Conservation (phyloP, 805 yeast species). For the Saccharomycopsis microspora region DNA sequence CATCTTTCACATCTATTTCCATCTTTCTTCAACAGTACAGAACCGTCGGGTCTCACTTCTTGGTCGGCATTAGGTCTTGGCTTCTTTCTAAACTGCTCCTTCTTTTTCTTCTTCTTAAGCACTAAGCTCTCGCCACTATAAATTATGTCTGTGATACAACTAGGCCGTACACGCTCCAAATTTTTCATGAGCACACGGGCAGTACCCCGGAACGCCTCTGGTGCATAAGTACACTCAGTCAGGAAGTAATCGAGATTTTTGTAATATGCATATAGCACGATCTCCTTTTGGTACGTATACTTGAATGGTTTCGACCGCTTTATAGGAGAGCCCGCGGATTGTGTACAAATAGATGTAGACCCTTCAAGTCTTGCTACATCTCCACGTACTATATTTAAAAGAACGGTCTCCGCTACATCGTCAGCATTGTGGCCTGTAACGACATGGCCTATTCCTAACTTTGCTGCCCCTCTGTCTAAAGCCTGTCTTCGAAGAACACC, state of each 20-base stretch:
- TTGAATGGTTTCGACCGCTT: slow-evolving; percentile 94
- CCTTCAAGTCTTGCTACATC: slow-evolving; percentile 87
- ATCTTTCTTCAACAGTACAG: slow-evolving; percentile 40
- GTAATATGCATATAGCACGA: slow-evolving; percentile 93
- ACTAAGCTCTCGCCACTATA: slow-evolving; percentile 85
- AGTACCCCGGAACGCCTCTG: slow-evolving; percentile 97
- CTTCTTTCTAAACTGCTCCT: slow-evolving; percentile 18
- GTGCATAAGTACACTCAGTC: slow-evolving; percentile 96
- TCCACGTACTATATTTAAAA: slow-evolving; percentile 93
- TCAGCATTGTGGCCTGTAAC: slow-evolving; percentile 99
- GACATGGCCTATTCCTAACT: slow-evolving; percentile 75
- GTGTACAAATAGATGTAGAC: slow-evolving; percentile 78
- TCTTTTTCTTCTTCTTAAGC: slow-evolving; percentile 36
- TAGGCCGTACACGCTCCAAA: slow-evolving; percentile 80
- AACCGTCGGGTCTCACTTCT: slow-evolving; percentile 50
- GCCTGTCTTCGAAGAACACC: slow-evolving; percentile 97
- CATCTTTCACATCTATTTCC: slow-evolving; percentile 79
- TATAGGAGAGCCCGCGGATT: slow-evolving; percentile 71
- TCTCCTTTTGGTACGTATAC: slow-evolving; percentile 93
- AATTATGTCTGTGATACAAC: slow-evolving; percentile 88
- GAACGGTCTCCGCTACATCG: slow-evolving; percentile 96
- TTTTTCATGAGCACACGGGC: slow-evolving; percentile 88
- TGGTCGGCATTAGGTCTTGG: slow-evolving; percentile 25
- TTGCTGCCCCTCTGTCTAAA: slow-evolving; percentile 88
- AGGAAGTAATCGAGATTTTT: slow-evolving; percentile 91